Conservation (phyloP, 768 basidiomycete species). For the Pholiota conissans region DNA sequence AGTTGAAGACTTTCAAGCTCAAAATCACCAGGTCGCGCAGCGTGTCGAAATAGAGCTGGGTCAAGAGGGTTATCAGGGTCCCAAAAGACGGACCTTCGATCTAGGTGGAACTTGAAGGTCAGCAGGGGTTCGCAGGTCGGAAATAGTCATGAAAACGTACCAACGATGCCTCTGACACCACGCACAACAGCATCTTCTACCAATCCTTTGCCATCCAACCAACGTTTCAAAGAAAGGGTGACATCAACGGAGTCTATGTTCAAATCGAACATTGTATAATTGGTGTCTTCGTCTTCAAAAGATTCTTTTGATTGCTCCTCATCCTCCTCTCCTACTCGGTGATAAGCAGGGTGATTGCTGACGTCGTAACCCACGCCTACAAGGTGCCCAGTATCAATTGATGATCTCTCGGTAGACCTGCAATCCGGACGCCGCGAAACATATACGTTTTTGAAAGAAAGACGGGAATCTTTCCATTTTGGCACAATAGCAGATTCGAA, state of each 20-base stretch:
- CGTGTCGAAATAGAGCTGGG: constrained; percentile 80
- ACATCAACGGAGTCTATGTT: constrained; percentile 96
- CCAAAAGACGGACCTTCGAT: constrained; percentile 85
- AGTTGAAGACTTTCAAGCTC: constrained; percentile 87
- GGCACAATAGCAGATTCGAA: constrained; percentile 99
- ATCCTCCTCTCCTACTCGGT: constrained; percentile 53
- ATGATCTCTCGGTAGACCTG: constrained; percentile 18
- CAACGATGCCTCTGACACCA: constrained; percentile 92
- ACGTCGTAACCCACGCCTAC: constrained; percentile 76
- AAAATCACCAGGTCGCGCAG: constrained; percentile 79
- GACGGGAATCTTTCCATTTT: constrained; percentile 93
- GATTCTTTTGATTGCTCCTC: constrained; percentile 48
- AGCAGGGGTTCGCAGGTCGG: background rate
- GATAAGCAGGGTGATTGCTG: constrained; percentile 72
- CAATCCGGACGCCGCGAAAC: constrained; percentile 73
- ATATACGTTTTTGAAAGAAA: constrained; percentile 97
- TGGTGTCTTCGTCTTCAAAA: constrained; percentile 53
- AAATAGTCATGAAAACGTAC: constrained; percentile 41
- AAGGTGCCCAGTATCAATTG: constrained; percentile 31
- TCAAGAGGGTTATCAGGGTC: constrained; percentile 80
- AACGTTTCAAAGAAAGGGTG: constrained; percentile 84
- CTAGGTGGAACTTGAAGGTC: constrained; percentile 40
- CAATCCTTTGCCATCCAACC: constrained; percentile 95
- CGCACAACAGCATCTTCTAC: constrained; percentile 89
- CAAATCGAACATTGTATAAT: constrained; percentile 91